Evolutionary conservation across 1,284 basidiomycete species (phyloP), one percentile per base, ranked within the genome.

Genomic region (Inonotus obliquus): DNA sequence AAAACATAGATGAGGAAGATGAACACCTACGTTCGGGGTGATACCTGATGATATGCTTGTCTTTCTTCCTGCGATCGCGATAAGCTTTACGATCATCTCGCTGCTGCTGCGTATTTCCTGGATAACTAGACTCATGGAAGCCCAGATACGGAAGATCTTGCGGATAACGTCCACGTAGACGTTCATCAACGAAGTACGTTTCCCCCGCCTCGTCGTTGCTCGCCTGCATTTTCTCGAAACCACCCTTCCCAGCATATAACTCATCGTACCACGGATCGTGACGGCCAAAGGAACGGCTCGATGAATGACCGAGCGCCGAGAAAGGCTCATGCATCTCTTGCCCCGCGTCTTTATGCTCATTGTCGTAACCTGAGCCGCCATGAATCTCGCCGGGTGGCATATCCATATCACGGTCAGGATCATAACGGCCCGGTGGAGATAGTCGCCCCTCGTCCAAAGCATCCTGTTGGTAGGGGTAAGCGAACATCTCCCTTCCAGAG

Each of bases 171-270:
- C 59, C 48, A 32, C 47, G 38, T 13, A 41, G 45, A 37, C 38
- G 49, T 23, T 62, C 61, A 29, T 62, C 61, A 17, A 58, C 47
- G n/a, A 62, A 49, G 49, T 62, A 62, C 25, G 61, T 62, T 21
- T 62, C 61, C n/a, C 59, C 61, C 29, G 27, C 54, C 7, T 62
- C 57, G 25, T 37, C 61, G 49, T 62, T 62, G 49, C 54, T 54
- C 11, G 49, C 38, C 23, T 58, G 61, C 14, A 23, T 53, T 10
- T 56, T 37, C 32, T 62, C 49, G 23, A 62, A 62, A 48, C 41
- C 47, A 41, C 11, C 45, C 37, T 61, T 56, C 14, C 32, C 54
- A 23, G 49, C 13, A 14, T 23, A 54, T 19, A 21, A 21, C 1
- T 25, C 55, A n/a, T 57, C 49, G n/a, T 48, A 47, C 49, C 56